These are phyloP conservation scores for Leucaena leucocephala DNA, from an alignment of 306 rosid genomes.

Conservation along the genomic window DNA sequence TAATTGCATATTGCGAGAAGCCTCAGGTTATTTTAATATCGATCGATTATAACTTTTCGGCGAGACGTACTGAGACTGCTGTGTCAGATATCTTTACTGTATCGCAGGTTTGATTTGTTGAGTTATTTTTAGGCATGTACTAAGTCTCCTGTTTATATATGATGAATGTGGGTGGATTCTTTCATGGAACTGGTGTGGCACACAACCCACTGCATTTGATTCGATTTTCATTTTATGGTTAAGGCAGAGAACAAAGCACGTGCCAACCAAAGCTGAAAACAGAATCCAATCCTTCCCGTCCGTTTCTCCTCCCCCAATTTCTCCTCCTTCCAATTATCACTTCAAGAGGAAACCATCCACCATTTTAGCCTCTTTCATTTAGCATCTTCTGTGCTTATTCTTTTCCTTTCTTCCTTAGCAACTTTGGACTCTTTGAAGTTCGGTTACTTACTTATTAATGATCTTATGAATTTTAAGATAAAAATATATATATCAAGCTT, in stretches of 20 bases:
- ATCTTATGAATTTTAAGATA: too few species aligned
- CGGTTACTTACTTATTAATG: too few species aligned
- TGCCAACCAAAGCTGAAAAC: background rate
- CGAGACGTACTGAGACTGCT: background rate
- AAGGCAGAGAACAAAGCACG: background rate
- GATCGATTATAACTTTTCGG: background rate
- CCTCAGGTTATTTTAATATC: background rate
- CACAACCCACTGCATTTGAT: background rate
- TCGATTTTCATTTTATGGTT: background rate
- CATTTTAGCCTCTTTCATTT: too few species aligned
- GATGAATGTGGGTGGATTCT: background rate
- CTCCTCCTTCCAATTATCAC: too few species aligned
- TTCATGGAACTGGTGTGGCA: too few species aligned
- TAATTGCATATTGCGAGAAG: background rate
- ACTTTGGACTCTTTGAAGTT: too few species aligned
- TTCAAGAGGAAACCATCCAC: too few species aligned
- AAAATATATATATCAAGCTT: too few species aligned
- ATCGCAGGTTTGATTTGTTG: background rate
- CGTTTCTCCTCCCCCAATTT: too few species aligned
- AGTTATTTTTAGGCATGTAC: background rate
- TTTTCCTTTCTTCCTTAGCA: too few species aligned
- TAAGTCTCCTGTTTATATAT: background rate
- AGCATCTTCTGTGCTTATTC: too few species aligned
- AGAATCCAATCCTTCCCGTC: background rate
- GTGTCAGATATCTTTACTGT: background rate